Conservation (phyloP, 306 rosid species). For the Hippophae tibetana region DNA sequence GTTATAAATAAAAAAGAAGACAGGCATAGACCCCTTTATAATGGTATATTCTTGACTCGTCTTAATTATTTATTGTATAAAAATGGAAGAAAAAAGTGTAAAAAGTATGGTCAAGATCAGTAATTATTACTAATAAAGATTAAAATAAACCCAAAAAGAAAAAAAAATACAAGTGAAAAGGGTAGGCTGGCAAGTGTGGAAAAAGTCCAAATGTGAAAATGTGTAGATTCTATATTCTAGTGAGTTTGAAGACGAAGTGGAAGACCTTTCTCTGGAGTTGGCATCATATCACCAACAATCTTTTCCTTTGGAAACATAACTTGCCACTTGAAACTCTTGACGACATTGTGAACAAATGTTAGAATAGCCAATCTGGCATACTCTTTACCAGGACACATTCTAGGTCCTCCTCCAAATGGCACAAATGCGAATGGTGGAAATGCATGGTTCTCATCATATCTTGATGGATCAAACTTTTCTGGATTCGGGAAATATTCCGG, state of each 20-base stretch:
- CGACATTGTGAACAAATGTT: slow-evolving; percentile 36
- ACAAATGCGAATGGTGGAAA: slow-evolving; percentile 32
- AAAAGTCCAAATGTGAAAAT: too few species aligned
- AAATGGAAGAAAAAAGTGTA: too few species aligned
- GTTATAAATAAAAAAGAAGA: too few species aligned
- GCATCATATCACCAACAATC: slow-evolving; percentile 31
- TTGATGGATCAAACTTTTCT: slow-evolving; percentile 38
- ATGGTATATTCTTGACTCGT: too few species aligned
- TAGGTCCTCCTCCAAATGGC: slow-evolving; percentile 55
- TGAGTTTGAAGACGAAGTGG: slow-evolving; percentile 26
- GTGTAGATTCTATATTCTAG: too few species aligned
- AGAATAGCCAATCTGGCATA: slow-evolving; percentile 41
- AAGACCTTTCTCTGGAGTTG: slow-evolving; percentile 34
- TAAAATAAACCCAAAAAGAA: too few species aligned
- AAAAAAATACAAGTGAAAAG: too few species aligned
- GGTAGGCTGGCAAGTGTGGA: too few species aligned
- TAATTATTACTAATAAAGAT: too few species aligned
- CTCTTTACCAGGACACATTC: slow-evolving; percentile 53
- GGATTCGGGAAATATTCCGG: slow-evolving; percentile 29
- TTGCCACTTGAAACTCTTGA: slow-evolving; percentile 42
- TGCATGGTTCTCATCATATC: slow-evolving; percentile 39
- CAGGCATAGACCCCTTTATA: too few species aligned
- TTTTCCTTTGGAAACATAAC: slow-evolving; percentile 27
- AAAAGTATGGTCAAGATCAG: too few species aligned
- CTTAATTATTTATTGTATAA: too few species aligned